phyloP scores from a whole-genome alignment of 176 grass and related monocot genomes.

The Carex parvula region DNA sequence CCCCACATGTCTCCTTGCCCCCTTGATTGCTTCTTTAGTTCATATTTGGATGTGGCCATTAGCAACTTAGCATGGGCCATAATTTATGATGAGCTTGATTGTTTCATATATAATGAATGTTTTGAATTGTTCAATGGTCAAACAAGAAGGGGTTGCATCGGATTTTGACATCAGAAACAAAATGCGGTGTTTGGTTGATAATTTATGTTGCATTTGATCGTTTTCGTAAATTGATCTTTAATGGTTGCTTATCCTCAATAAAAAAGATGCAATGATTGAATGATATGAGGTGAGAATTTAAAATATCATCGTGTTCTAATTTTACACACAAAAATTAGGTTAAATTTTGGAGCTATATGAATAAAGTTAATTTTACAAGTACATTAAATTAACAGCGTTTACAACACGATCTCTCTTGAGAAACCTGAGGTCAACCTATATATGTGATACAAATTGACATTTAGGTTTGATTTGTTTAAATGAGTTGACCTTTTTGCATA shows the following conservation, averaged over 20 bases:
- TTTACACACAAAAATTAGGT: too few species aligned
- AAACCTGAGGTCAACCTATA: not conserved
- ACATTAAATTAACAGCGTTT: too few species aligned
- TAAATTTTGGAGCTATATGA: not conserved
- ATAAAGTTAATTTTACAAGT: not conserved
- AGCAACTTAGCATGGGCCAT: not conserved
- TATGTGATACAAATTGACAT: not conserved
- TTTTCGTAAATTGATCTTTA: not conserved
- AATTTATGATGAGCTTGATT: not conserved
- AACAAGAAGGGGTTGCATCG: not conserved
- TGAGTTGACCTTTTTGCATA: not conserved
- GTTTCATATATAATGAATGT: not conserved
- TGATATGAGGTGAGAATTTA: not conserved
- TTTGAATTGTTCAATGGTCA: conserved; percentile 5
- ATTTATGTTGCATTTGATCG: not conserved
- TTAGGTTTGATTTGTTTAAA: not conserved
- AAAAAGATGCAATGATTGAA: not conserved
- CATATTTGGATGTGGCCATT: not conserved
- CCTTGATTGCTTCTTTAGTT: not conserved
- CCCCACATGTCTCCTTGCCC: not conserved
- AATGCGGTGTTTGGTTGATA: not conserved
- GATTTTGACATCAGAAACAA: not conserved
- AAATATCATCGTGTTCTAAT: too few species aligned
- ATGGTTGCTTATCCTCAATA: not conserved
- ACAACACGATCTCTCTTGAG: not conserved